These are phyloP conservation scores for Boeremia lycopersici DNA, from an alignment of 2,329 filamentous ascomycete species.

Conservation along the genomic window DNA sequence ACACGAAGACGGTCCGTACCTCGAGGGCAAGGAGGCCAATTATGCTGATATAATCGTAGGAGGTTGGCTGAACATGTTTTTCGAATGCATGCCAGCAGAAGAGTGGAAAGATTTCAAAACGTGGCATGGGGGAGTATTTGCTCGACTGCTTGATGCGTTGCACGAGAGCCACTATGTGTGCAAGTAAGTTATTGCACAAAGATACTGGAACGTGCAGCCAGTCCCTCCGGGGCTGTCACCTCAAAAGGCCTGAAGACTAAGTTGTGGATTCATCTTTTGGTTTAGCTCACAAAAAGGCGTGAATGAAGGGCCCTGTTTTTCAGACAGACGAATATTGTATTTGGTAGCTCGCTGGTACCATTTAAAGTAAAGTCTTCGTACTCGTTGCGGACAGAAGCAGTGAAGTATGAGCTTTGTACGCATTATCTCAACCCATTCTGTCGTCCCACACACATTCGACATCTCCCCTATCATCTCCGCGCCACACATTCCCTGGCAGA, in stretches of 20 bases:
- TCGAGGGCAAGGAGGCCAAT: constrained; percentile 53
- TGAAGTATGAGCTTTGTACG: not conserved
- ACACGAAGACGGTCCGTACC: constrained; percentile 54
- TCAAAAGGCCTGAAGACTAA: no score
- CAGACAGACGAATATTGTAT: no score
- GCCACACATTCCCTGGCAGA: constrained; percentile 28
- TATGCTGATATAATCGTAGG: constrained; percentile 66
- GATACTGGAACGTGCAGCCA: not conserved
- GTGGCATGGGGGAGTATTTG: constrained; percentile 62
- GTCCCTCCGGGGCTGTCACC: no score
- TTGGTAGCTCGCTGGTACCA: no score
- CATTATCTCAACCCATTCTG: constrained; percentile 27
- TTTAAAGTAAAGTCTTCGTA: no score
- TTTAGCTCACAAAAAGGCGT: no score
- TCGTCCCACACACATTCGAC: constrained; percentile 40
- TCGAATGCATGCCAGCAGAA: constrained; percentile 45
- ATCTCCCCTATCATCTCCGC: constrained; percentile 33
- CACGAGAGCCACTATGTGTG: constrained; percentile 30
- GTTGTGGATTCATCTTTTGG: no score
- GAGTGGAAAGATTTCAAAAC: constrained; percentile 57
- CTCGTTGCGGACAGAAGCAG: not conserved
- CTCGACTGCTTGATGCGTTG: constrained; percentile 54
- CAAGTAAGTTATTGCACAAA: not conserved
- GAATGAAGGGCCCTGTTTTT: no score
- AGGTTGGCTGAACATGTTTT: constrained; percentile 60